These are phyloP conservation scores for Colletotrichum cuscutae DNA, from an alignment of 2,329 filamentous ascomycete genomes.

Conservation along the genomic window DNA sequence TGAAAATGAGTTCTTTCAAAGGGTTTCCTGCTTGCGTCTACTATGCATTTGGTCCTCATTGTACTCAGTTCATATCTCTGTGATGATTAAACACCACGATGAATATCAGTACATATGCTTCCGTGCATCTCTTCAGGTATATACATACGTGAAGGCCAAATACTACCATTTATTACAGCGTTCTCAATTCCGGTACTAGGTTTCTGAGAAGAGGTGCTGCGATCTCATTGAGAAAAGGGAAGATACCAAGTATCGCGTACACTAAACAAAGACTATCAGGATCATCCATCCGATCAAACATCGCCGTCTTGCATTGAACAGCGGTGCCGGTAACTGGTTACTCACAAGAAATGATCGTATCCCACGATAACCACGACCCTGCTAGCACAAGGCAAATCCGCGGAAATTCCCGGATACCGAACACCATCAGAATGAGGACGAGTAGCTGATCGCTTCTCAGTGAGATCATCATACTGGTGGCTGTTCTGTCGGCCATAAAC, in stretches of 20 bases:
- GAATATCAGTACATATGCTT: not conserved
- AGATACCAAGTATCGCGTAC: slow-evolving; percentile 14
- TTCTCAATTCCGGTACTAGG: not conserved
- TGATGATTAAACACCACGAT: too few relatives aligned
- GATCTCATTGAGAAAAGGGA: slow-evolving; percentile 8
- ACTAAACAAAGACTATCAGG: not conserved
- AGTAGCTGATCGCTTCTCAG: not conserved
- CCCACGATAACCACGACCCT: slow-evolving; percentile 1
- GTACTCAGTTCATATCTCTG: not conserved
- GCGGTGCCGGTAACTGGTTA: not conserved
- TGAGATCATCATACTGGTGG: not conserved
- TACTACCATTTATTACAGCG: not conserved
- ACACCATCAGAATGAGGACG: not conserved
- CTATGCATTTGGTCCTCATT: not conserved
- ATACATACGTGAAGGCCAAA: too few relatives aligned
- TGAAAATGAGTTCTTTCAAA: not conserved
- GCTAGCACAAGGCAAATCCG: slow-evolving; percentile 7
- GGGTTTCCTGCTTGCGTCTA: not conserved
- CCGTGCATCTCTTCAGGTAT: not conserved
- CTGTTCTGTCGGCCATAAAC: not conserved
- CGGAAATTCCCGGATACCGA: slow-evolving; percentile 8
- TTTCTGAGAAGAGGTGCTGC: not conserved
- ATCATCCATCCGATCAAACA: not conserved
- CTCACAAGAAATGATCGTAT: not conserved
- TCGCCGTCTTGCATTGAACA: not conserved